Evolutionary conservation across 2,329 filamentous ascomycete species (phyloP).

Genomic region (Monilinia aucupariae): DNA sequence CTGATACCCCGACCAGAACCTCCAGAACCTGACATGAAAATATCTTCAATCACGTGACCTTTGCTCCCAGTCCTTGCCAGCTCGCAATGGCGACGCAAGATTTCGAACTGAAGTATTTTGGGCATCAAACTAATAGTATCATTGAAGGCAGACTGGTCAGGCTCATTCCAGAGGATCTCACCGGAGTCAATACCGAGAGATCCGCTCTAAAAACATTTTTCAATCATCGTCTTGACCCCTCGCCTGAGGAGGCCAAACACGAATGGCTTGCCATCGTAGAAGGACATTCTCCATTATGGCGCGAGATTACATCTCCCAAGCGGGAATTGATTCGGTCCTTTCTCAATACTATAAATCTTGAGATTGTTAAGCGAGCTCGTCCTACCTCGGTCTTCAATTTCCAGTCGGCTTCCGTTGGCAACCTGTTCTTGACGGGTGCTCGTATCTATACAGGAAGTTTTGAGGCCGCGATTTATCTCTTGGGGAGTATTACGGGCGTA

Average conservation of each 20-base stretch:
- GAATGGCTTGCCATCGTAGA: slow-evolving; percentile 92
- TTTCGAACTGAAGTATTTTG: neutral
- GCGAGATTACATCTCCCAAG: slow-evolving; percentile 62
- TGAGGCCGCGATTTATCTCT: slow-evolving; percentile 84
- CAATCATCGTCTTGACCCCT: slow-evolving; percentile 73
- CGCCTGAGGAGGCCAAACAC: slow-evolving; percentile 54
- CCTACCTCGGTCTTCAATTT: slow-evolving; percentile 74
- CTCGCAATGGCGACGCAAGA: neutral
- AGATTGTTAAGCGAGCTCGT: slow-evolving; percentile 70
- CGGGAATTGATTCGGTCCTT: slow-evolving; percentile 72
- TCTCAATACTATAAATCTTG: slow-evolving; percentile 69
- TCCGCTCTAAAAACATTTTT: slow-evolving; percentile 76
- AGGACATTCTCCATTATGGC: slow-evolving; percentile 67
- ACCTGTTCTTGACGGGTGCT: slow-evolving; percentile 76
- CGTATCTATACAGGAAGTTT: slow-evolving; percentile 88
- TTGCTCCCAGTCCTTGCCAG: too few relatives aligned
- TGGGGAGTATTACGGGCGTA: slow-evolving; percentile 82
- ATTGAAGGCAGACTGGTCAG: slow-evolving; percentile 74
- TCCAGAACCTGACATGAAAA: neutral
- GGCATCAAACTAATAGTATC: neutral
- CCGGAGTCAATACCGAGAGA: slow-evolving; percentile 50
- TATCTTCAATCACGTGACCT: neutral
- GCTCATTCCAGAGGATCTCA: slow-evolving; percentile 66
- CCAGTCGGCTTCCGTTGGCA: slow-evolving; percentile 68
- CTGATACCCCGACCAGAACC: neutral